Evolutionary conservation across 2,329 filamentous ascomycete species (phyloP).

Genomic region (Exophiala bonariae): DNA sequence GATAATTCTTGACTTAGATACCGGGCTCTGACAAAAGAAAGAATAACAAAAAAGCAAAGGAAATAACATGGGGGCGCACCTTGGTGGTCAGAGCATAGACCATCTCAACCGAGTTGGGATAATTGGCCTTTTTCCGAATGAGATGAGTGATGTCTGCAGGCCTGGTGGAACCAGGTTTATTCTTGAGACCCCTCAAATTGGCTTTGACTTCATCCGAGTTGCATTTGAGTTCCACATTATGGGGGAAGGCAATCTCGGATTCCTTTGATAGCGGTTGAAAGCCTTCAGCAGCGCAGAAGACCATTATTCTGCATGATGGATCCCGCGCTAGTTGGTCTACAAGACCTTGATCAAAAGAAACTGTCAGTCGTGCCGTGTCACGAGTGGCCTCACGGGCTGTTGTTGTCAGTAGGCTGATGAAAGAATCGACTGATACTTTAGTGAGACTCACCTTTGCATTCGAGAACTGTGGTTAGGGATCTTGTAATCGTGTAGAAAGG

Average conservation of each 20-base stretch:
- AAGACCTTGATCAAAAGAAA: constrained; percentile 55
- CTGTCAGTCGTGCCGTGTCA: constrained; percentile 60
- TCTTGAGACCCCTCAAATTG: constrained; percentile 93
- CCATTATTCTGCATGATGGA: constrained; percentile 68
- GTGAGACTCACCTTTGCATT: constrained; percentile 68
- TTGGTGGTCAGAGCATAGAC: constrained; percentile 91
- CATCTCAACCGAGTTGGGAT: constrained; percentile 76
- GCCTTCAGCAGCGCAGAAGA: constrained; percentile 73
- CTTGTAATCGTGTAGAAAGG: constrained; percentile 78
- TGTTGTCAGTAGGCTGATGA: constrained; percentile 6
- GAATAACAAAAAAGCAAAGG: constrained; percentile 7
- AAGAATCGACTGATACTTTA: constrained; percentile 22
- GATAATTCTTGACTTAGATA: constrained; percentile 22
- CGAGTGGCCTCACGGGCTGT: constrained; percentile 61
- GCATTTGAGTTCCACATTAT: constrained; percentile 88
- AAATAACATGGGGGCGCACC: constrained; percentile 48
- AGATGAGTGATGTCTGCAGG: constrained; percentile 85
- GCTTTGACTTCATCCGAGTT: constrained; percentile 86
- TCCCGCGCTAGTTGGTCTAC: constrained; percentile 61
- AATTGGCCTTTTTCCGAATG: constrained; percentile 64
- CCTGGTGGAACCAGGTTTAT: constrained; percentile 90
- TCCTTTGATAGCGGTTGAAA: constrained; percentile 55
- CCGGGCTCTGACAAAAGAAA: constrained; percentile 24
- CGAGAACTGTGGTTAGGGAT: constrained; percentile 63
- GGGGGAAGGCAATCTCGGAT: constrained; percentile 80